Evolutionary conservation across 768 basidiomycete genomes (phyloP).

Genomic region (Clitopilus hobsonii): DNA sequence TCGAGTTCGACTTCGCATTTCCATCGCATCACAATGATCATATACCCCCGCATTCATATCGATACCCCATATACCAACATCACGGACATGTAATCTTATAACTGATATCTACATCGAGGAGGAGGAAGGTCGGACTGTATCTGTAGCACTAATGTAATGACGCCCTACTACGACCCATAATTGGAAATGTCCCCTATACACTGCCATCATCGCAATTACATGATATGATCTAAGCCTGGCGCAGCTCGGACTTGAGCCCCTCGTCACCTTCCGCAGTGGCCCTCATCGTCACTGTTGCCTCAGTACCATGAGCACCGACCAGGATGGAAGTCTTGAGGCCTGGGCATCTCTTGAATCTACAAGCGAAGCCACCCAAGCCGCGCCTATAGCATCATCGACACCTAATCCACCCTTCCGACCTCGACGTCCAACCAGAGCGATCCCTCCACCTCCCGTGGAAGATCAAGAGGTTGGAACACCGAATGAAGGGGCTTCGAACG

Average conservation of each 20-base stretch:
- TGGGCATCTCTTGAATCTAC: neutral
- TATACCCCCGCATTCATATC: conserved; percentile 7
- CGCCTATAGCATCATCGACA: neutral
- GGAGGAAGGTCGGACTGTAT: conserved; percentile 1
- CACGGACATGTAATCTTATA: conserved; percentile 10
- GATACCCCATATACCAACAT: conserved; percentile 9
- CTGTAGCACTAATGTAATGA: conserved; percentile 3
- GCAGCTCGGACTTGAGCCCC: neutral
- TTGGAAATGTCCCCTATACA: conserved; percentile 4
- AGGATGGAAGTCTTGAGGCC: neutral
- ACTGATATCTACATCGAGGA: neutral
- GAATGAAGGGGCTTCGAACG: neutral
- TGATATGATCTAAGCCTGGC: neutral
- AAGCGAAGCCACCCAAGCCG: neutral
- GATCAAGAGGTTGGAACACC: neutral
- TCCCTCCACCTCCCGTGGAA: neutral
- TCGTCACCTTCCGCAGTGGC: neutral
- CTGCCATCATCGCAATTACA: neutral
- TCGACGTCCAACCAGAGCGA: neutral
- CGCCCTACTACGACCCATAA: conserved; percentile 2
- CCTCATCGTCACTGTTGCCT: neutral
- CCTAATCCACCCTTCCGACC: neutral
- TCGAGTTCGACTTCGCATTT: neutral
- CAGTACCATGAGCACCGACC: conserved; percentile 3
- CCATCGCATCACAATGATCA: neutral